Conservation (phyloP, 176 grass and related monocot species). For the Themeda triandra region DNA sequence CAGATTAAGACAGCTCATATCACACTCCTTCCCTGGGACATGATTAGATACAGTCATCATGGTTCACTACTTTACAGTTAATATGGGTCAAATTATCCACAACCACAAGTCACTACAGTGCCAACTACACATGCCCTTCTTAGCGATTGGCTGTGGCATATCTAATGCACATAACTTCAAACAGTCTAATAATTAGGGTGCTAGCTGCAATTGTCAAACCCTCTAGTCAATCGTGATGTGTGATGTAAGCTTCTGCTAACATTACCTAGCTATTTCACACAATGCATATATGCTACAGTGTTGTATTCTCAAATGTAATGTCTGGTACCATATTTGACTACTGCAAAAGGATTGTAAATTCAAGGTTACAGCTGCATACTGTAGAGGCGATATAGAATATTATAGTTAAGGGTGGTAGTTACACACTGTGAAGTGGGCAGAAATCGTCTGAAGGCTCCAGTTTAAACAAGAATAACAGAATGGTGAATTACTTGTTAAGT, state of each 20-base stretch:
- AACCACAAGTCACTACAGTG: not conserved
- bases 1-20: constrained; percentile 2
- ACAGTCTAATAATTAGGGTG: not conserved
- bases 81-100: not conserved
- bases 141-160: constrained; percentile 1
- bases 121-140: not conserved
- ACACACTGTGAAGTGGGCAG: not conserved
- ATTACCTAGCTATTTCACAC: constrained; percentile 4
- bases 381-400: not conserved
- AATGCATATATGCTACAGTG: not conserved
- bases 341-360: not conserved
- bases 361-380: not conserved
- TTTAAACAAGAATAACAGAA: not conserved
- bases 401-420: not conserved
- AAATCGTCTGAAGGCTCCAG: not conserved
- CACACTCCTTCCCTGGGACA: not conserved
- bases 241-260: not conserved
- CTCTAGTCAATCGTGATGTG: not conserved
- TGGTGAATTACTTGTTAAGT: not conserved
- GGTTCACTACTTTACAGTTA: constrained; percentile 4
- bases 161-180: constrained; percentile 1
- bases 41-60: constrained; percentile 5
- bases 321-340: not conserved
- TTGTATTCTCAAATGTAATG: not conserved
- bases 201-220: not conserved